Evolutionary conservation across 225 moss, liverwort and hornwort species (phyloP).

Genomic region (Pleurozium schreberi): DNA sequence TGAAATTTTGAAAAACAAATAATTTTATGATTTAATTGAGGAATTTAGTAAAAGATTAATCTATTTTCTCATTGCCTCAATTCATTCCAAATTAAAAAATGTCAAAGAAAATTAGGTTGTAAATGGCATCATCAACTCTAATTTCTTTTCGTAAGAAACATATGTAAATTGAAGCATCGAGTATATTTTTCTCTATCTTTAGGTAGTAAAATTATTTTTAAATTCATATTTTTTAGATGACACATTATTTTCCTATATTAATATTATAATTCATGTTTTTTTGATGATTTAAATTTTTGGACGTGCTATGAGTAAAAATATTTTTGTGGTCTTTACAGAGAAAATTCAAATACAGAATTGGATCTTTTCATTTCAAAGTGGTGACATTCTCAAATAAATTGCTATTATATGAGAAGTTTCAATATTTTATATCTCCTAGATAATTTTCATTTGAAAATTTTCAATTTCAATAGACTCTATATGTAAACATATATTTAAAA

Average conservation of each 20-base stretch:
- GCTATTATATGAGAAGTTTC: neutral
- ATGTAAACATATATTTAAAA: neutral
- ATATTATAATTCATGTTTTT: neutral
- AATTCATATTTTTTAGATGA: neutral
- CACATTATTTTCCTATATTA: neutral
- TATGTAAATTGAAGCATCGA: neutral
- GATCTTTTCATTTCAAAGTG: neutral
- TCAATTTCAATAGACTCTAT: neutral
- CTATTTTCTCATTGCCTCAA: fast-evolving
- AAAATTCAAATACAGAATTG: neutral
- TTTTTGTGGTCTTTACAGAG: fast-evolving
- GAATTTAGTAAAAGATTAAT: neutral
- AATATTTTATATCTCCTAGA: neutral
- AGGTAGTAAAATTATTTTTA: neutral
- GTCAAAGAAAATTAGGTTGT: neutral
- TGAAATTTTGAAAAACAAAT: neutral
- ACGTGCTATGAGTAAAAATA: neutral
- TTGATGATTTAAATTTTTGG: neutral
- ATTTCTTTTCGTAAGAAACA: neutral
- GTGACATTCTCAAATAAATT: neutral
- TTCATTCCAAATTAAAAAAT: neutral
- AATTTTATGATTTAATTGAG: neutral
- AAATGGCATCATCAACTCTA: neutral
- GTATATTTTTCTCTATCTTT: neutral
- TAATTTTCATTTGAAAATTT: neutral